Base-by-base conservation (phyloP, 2,329 filamentous ascomycete species). In the Scedosporium boydii region DNA sequence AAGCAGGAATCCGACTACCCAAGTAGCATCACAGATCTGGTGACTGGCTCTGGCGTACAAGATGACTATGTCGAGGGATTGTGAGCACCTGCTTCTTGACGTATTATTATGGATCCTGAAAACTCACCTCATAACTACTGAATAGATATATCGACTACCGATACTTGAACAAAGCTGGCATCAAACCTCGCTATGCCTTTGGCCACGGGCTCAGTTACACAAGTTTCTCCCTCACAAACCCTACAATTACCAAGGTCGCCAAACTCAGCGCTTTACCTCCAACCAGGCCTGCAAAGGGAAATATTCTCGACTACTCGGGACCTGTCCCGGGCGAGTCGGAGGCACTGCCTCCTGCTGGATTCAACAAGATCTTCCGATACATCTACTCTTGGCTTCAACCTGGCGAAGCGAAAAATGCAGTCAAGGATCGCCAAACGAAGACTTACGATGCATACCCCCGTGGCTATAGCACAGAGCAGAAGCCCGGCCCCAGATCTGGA, bases 121-220 rank as follows among this genome's bases (percentile, higher is more conserved):
- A 38, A 38, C 34, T 38, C 34, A 14, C 10, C 10, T 23, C 1
- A 16, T 60, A 3, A 16, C n/a, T 14, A 6, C 14, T 23, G 29
- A 9, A 6, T 14, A 61, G 59, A 21, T 93, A 93, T 70, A 87
- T 96, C 67, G 93, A 97, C 77, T 96, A 97, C 75, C 87, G 92
- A 12, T 84, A 93, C 73, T 93, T 97, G 68, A 92, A 96, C 77
- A 90, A 88, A 70, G 74, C 87, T 62, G 78, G 81, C 63, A 87
- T 95, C 64, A 79, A 80, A 4, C 93, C 93, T 0, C 87, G 89
- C 1, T 97, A 87, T 70, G 89, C 91, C 57, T 97, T 97, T 68
- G 93, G 93, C 0, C 93, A 87, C 64, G 93, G 93, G 0, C 81
- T 97, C 1, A 90, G 87, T 60, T 96, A 95, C 76, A 92, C 91